A percentile compares a stretch with the other conserved stretches of the same genome.
These are phyloP conservation scores for Phytophthora sojae DNA, from an alignment of 352 stramenopile species.

Conservation along the genomic window DNA sequence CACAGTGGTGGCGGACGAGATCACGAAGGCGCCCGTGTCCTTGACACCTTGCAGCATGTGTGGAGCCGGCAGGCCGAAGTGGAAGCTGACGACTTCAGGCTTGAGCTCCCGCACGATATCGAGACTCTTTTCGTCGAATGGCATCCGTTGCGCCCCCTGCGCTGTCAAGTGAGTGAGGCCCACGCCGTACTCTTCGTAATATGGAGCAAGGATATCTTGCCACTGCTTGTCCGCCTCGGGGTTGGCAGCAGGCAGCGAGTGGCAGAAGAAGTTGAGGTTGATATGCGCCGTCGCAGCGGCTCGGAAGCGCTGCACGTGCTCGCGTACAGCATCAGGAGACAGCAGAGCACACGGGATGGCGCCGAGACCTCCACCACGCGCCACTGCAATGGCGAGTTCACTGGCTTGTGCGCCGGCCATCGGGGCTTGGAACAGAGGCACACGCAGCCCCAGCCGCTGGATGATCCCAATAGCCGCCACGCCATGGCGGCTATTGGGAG, in stretches of 20 bases:
- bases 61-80: conserved; percentile 58
- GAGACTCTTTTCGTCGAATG: conserved; percentile 44
- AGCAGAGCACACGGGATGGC: conserved; percentile 54
- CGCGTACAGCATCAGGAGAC: conserved; percentile 32
- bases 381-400: conserved; percentile 41
- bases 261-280: conserved; percentile 77
- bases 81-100: conserved; percentile 71
- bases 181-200: conserved; percentile 47
- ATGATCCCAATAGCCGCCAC: conserved; percentile 44
- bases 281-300: conserved; percentile 41
- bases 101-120: conserved; percentile 55
- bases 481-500: conserved; percentile 17
- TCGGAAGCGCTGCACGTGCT: conserved; percentile 44
- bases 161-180: conserved; percentile 22
- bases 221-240: conserved; percentile 34
- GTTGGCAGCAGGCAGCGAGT: conserved; percentile 28
- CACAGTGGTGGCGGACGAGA: conserved; percentile 55
- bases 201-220: conserved; percentile 44
- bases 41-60: conserved; percentile 44
- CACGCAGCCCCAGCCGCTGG: conserved; percentile 27
- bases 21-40: conserved; percentile 47
- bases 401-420: conserved; percentile 58
- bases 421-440: conserved; percentile 54
- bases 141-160: conserved; percentile 39
- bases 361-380: conserved; percentile 49